Evolutionary conservation across 768 basidiomycete genomes (phyloP).

Genomic region (Mycena amicta): DNA sequence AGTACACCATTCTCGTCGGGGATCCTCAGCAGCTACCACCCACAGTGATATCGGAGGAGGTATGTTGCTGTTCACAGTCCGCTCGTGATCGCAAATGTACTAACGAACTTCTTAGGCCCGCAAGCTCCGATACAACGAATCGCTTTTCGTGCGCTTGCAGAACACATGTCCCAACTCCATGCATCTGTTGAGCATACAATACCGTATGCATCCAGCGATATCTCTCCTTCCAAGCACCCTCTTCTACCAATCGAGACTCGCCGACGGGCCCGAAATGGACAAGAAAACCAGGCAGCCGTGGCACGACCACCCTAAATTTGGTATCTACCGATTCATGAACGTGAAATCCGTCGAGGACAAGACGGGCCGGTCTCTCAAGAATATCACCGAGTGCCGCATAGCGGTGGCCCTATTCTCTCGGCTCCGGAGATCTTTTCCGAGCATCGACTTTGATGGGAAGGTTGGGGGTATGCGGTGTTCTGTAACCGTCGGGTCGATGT

Average conservation of each 20-base stretch:
- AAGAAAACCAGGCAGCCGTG: slow-evolving; percentile 80
- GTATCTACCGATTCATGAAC: slow-evolving; percentile 89
- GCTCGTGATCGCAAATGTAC: neutral
- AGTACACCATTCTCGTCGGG: slow-evolving; percentile 91
- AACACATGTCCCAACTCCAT: slow-evolving; percentile 79
- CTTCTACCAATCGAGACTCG: slow-evolving; percentile 81
- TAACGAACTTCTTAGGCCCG: slow-evolving; percentile 49
- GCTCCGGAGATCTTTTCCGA: slow-evolving; percentile 63
- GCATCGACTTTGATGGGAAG: slow-evolving; percentile 44
- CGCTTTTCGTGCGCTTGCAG: slow-evolving; percentile 90
- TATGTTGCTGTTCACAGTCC: slow-evolving; percentile 16
- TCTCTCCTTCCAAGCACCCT: slow-evolving; percentile 84
- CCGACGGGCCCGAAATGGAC: slow-evolving; percentile 90
- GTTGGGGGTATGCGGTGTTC: slow-evolving; percentile 35
- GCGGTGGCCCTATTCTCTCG: slow-evolving; percentile 79
- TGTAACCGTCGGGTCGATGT: slow-evolving; percentile 21
- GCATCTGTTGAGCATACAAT: slow-evolving; percentile 95
- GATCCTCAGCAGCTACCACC: slow-evolving; percentile 96
- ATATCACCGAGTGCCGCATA: slow-evolving; percentile 69
- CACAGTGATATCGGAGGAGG: slow-evolving; percentile 61
- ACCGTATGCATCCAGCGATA: slow-evolving; percentile 98
- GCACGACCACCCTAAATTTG: slow-evolving; percentile 79
- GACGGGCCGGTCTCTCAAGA: slow-evolving; percentile 72
- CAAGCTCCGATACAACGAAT: slow-evolving; percentile 81
- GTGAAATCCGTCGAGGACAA: slow-evolving; percentile 73